Percentiles rank a stretch among this genome's conserved stretches.
Evolutionary conservation across 768 basidiomycete species (phyloP).

Genomic region (Boletus edulis): DNA sequence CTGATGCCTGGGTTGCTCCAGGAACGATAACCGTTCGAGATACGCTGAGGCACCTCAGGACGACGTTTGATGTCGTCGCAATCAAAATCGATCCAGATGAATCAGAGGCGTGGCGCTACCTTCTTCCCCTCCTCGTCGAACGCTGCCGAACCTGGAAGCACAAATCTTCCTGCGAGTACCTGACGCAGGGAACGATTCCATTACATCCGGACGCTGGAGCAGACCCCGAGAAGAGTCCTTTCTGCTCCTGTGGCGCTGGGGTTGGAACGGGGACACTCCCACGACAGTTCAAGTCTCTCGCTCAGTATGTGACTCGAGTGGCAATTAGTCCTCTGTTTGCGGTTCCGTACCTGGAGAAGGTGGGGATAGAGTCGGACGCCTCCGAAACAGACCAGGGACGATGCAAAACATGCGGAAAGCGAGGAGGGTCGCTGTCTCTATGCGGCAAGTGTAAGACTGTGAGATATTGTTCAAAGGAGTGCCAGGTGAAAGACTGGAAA

Average conservation of each 20-base stretch:
- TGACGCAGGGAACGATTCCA: conserved; percentile 33
- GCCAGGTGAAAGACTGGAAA: conserved; percentile 49
- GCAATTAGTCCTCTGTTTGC: conserved; percentile 56
- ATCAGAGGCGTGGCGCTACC: conserved; percentile 44
- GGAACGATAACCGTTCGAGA: conserved; percentile 18
- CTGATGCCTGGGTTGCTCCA: conserved; percentile 47
- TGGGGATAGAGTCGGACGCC: conserved; percentile 15
- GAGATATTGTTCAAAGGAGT: conserved; percentile 43
- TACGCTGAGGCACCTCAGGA: conserved; percentile 1
- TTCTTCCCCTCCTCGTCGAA: conserved; percentile 50
- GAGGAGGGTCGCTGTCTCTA: conserved; percentile 21
- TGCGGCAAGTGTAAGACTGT: conserved; percentile 39
- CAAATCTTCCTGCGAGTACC: conserved; percentile 47
- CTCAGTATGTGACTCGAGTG: conserved; percentile 44
- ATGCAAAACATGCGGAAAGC: conserved; percentile 25
- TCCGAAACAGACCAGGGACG: neutral
- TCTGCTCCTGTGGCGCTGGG: conserved; percentile 55
- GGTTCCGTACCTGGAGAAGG: conserved; percentile 45
- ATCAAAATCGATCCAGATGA: conserved; percentile 19
- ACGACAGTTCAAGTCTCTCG: conserved; percentile 38
- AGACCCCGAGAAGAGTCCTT: conserved; percentile 37
- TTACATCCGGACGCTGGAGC: conserved; percentile 29
- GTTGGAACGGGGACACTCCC: conserved; percentile 42
- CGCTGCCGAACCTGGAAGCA: conserved; percentile 56
- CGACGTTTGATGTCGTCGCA: conserved; percentile 15